Evolutionary conservation across 1,139 yeast genomes (phyloP).

Genomic region (Candida neerlandica): DNA sequence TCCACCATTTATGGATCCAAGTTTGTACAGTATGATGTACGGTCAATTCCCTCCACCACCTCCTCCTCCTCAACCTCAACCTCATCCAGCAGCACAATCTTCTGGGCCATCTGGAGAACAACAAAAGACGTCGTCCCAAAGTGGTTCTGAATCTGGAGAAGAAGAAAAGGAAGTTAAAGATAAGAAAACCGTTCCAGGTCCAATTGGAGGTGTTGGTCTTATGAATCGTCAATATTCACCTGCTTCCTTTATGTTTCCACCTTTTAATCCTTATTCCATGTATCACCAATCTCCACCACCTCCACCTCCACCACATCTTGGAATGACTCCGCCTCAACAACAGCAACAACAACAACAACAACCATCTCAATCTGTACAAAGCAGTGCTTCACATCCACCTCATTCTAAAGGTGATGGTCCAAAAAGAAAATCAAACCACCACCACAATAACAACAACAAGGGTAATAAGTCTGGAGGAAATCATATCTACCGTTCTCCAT

Average conservation of each 20-base stretch:
- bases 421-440: slow-evolving; percentile 5
- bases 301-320: slow-evolving; percentile 12
- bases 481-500: slow-evolving; percentile 71
- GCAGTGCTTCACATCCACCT: background rate
- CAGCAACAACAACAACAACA: slow-evolving; percentile 4
- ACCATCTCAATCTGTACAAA: too few relatives aligned
- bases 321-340: slow-evolving; percentile 16
- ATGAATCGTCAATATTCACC: slow-evolving; percentile 37
- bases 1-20: slow-evolving; percentile 42
- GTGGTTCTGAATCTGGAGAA: slow-evolving; percentile 12
- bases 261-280: slow-evolving; percentile 52
- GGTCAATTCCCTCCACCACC: slow-evolving; percentile 15
- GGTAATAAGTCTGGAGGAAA: slow-evolving; percentile 26
- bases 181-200: slow-evolving; percentile 19
- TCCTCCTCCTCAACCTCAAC: slow-evolving; percentile 9
- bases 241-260: slow-evolving; percentile 48
- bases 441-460: slow-evolving; percentile 7
- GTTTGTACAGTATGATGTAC: slow-evolving; percentile 35
- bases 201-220: slow-evolving; percentile 41
- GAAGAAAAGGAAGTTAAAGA: slow-evolving; percentile 7
- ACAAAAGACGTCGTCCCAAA: slow-evolving; percentile 2
- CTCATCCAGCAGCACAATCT: slow-evolving; percentile 10
- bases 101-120: slow-evolving; percentile 2
- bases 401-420: slow-evolving; percentile 1
- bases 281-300: slow-evolving; percentile 40